phyloP scores from a whole-genome alignment of 345 rosid species.

The Punica granatum region DNA sequence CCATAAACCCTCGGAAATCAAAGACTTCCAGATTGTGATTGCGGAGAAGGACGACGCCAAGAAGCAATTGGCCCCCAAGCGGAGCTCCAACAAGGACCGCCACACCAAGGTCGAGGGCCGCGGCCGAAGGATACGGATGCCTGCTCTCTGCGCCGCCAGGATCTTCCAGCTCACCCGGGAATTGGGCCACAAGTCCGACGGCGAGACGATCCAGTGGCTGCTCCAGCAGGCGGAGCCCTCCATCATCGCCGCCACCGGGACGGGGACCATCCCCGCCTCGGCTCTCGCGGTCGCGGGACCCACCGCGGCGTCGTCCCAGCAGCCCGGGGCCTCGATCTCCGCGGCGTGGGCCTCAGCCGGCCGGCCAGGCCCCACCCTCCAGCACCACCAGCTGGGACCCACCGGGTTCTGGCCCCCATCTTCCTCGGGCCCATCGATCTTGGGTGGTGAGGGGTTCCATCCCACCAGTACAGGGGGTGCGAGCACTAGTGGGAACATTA shows the following conservation, averaged over 20 bases:
- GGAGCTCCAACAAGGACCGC: constrained; percentile 36
- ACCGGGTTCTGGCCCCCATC: constrained; percentile 27
- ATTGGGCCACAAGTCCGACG: constrained; percentile 43
- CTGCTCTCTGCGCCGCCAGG: constrained; percentile 40
- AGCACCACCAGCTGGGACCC: constrained; percentile 18
- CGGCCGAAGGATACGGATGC: constrained; percentile 41
- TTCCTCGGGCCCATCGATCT: not conserved
- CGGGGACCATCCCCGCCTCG: constrained; percentile 40
- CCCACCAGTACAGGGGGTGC: constrained; percentile 18
- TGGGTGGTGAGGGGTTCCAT: constrained; percentile 23
- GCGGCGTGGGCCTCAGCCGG: constrained; percentile 21
- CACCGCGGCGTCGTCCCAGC: constrained; percentile 23
- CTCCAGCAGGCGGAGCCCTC: constrained; percentile 41
- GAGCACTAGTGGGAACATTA: constrained; percentile 20
- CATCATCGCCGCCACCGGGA: constrained; percentile 36
- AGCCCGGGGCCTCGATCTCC: constrained; percentile 17
- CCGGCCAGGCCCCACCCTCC: constrained; percentile 22
- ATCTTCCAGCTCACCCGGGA: constrained; percentile 40
- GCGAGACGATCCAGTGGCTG: constrained; percentile 43
- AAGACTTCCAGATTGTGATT: constrained; percentile 26
- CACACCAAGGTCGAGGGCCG: constrained; percentile 45
- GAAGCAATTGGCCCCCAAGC: constrained; percentile 17
- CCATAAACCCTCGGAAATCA: constrained; percentile 21
- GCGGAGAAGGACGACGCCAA: constrained; percentile 23
- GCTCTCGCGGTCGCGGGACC: constrained; percentile 19